phyloP scores from a whole-genome alignment of 768 basidiomycete species.

The Naganishia vishniacii region DNA sequence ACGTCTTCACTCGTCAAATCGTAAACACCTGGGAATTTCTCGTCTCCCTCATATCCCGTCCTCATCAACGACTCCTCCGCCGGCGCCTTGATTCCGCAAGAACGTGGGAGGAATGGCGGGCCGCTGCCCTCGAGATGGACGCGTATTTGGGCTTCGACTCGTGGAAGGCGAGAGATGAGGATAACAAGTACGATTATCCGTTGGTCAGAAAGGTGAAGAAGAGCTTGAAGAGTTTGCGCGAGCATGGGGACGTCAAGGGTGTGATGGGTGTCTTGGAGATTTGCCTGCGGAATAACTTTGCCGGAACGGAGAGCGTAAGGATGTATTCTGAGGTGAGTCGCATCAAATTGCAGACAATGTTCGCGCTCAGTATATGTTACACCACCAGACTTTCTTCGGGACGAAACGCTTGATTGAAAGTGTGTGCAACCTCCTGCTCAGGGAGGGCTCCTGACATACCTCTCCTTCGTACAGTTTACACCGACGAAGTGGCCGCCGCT shows the following conservation, averaged over 20 bases:
- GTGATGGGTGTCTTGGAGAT: conserved; percentile 85
- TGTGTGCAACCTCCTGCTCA: conserved; percentile 44
- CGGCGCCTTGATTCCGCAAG: conserved; percentile 66
- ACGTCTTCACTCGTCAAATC: conserved; percentile 79
- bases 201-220: conserved; percentile 68
- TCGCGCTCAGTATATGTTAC: neutral
- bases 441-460: neutral
- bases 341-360: conserved; percentile 19
- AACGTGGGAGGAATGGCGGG: conserved; percentile 87
- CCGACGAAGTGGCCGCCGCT: conserved; percentile 69
- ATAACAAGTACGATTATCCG: conserved; percentile 85
- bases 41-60: conserved; percentile 56
- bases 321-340: conserved; percentile 73
- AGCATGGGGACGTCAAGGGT: conserved; percentile 73
- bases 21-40: conserved; percentile 94
- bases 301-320: conserved; percentile 78
- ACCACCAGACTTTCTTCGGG: conserved; percentile 90
- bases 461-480: conserved; percentile 58
- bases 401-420: conserved; percentile 87
- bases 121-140: conserved; percentile 70
- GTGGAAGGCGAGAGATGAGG: conserved; percentile 82
- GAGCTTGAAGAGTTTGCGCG: conserved; percentile 66
- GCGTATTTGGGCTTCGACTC: conserved; percentile 74
- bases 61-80: conserved; percentile 71
- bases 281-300: conserved; percentile 86